Evolutionary conservation across 192 early-diverging fungal genomes (phyloP).

Genomic region (Mortierella claussenii): DNA sequence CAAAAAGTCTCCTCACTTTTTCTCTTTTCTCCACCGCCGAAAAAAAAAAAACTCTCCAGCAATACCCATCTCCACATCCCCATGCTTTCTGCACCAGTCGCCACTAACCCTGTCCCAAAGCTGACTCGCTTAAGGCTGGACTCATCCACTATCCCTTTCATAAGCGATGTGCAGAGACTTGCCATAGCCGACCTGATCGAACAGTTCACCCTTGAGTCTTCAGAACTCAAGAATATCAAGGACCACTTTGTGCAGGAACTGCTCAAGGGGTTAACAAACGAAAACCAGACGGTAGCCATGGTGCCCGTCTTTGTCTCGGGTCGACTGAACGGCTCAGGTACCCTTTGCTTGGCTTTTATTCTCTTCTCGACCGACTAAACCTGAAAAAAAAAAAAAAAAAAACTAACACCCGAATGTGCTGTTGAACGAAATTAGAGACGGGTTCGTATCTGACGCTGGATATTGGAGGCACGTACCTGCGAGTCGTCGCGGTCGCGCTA

Average conservation of each 20-base stretch:
- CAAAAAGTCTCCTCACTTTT: too few relatives aligned
- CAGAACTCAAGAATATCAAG: conserved; percentile 64
- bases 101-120: too few relatives aligned
- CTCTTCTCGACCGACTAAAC: too few relatives aligned
- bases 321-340: conserved; percentile 18
- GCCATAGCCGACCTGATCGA: neutral
- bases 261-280: conserved; percentile 65
- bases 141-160: neutral
- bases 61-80: too few relatives aligned
- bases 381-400: too few relatives aligned
- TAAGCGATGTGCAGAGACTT: neutral
- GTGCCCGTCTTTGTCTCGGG: conserved; percentile 84
- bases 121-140: too few relatives aligned
- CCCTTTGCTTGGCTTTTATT: neutral
- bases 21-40: too few relatives aligned
- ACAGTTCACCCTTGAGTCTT: conserved; percentile 27
- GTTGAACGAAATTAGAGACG: conserved; percentile 58
- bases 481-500: conserved; percentile 83
- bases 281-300: conserved; percentile 75
- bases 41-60: too few relatives aligned
- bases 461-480: conserved; percentile 90
- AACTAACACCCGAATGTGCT: neutral
- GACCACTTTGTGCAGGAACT: conserved; percentile 67
- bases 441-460: conserved; percentile 89
- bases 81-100: too few relatives aligned